Evolutionary conservation across 2,329 filamentous ascomycete species (phyloP).

Genomic region (Acrocalymma vagum): DNA sequence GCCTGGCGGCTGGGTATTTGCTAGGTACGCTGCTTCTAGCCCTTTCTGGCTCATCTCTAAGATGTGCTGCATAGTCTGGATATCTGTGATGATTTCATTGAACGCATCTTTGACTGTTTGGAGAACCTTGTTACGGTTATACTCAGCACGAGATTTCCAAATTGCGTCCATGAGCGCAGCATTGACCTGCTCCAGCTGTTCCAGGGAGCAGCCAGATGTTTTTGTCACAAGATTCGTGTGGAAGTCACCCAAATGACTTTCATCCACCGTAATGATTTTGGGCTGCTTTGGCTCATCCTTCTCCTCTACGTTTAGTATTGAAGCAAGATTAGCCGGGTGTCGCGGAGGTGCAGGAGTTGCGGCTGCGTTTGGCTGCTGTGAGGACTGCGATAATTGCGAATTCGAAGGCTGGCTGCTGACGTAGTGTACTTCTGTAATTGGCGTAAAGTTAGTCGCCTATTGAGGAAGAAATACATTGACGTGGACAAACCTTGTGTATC

Average conservation of each 20-base stretch:
- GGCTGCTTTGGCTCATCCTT: conserved; percentile 33
- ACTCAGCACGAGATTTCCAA: conserved; percentile 81
- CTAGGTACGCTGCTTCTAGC: conserved; percentile 15
- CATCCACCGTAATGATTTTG: conserved; percentile 59
- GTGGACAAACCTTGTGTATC: conserved; percentile 67
- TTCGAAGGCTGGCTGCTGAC: conserved; percentile 46
- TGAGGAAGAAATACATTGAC: conserved; percentile 23
- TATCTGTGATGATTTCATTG: conserved; percentile 76
- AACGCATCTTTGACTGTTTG: conserved; percentile 72
- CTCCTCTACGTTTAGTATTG: conserved; percentile 52
- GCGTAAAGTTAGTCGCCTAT: conserved; percentile 25
- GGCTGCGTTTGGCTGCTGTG: conserved; percentile 39
- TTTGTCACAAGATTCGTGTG: conserved; percentile 69
- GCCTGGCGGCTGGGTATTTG: too few species aligned
- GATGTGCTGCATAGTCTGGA: conserved; percentile 62
- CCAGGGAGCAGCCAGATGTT: conserved; percentile 83
- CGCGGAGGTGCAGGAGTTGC: conserved; percentile 46
- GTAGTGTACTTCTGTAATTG: conserved; percentile 38
- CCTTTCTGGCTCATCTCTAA: conserved; percentile 50
- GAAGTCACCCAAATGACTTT: conserved; percentile 63
- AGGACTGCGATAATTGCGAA: conserved; percentile 48
- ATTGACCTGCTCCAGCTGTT: conserved; percentile 95
- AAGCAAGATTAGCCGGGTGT: conserved; percentile 46
- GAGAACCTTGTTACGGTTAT: conserved; percentile 82
- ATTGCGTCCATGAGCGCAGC: conserved; percentile 89